phyloP scores from a whole-genome alignment of 2,329 filamentous ascomycete species.

The Talaromyces sp. region DNA sequence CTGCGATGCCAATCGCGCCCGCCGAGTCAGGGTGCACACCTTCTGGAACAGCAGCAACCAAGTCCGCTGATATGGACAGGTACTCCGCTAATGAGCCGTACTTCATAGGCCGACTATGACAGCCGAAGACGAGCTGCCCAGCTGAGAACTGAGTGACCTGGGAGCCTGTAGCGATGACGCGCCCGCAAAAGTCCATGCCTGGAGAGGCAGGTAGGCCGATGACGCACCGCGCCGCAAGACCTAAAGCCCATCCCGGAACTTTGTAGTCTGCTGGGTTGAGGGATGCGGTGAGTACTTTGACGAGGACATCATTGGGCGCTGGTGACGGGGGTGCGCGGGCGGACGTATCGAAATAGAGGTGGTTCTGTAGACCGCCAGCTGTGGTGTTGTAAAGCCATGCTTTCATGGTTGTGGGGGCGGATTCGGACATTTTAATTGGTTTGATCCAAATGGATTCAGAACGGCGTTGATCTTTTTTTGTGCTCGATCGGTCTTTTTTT shows the following conservation, averaged over 20 bases:
- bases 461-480: neutral
- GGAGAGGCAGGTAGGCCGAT: constrained; percentile 51
- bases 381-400: constrained; percentile 60
- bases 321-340: constrained; percentile 47
- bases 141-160: constrained; percentile 34
- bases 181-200: constrained; percentile 55
- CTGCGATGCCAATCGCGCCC: constrained; percentile 51
- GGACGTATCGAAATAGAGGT: constrained; percentile 51
- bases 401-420: constrained; percentile 50
- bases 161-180: constrained; percentile 42
- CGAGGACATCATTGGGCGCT: constrained; percentile 53
- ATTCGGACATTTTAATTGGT: neutral
- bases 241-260: constrained; percentile 51
- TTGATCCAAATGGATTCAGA: neutral
- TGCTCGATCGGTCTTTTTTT: neutral
- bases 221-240: constrained; percentile 43
- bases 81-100: constrained; percentile 53
- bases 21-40: constrained; percentile 48
- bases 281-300: constrained; percentile 57
- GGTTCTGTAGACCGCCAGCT: constrained; percentile 55
- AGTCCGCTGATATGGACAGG: constrained; percentile 36
- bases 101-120: constrained; percentile 28
- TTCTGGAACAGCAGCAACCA: constrained; percentile 46
- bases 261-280: constrained; percentile 70
- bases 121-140: constrained; percentile 54